phyloP scores from a whole-genome alignment of 169 alveolate genomes.

The Besnoitia besnoiti region DNA sequence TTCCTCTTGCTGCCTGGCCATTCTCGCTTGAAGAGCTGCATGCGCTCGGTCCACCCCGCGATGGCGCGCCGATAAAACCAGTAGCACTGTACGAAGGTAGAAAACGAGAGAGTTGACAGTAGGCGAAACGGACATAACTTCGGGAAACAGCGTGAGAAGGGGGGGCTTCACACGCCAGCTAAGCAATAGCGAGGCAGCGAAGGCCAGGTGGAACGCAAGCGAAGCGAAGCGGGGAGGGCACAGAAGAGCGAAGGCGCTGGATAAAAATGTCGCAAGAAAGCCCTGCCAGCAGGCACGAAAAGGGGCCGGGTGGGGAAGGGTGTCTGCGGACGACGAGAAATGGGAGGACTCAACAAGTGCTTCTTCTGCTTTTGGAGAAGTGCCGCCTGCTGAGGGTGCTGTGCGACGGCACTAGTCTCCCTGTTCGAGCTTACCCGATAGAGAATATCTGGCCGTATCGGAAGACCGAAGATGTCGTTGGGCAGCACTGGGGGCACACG shows the following conservation, averaged over 20 bases:
- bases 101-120: not conserved
- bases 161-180: too few relatives aligned
- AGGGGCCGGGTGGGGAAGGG: too few relatives aligned
- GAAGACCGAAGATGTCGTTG: slow-evolving; percentile 84
- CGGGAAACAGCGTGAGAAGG: too few relatives aligned
- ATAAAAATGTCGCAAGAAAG: not conserved
- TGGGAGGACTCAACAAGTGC: too few relatives aligned
- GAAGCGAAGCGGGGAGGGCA: not conserved
- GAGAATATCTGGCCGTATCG: slow-evolving; percentile 83
- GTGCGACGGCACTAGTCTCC: too few relatives aligned
- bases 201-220: not conserved
- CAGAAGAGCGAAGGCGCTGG: not conserved
- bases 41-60: slow-evolving; percentile 87
- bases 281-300: not conserved
- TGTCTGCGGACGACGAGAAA: too few relatives aligned
- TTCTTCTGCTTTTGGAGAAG: not conserved
- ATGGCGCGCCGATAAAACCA: slow-evolving; percentile 81
- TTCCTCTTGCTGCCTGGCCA: slow-evolving; percentile 87
- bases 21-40: slow-evolving; percentile 88
- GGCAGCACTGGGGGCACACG: slow-evolving; percentile 72
- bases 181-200: too few relatives aligned
- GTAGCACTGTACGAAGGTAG: slow-evolving; percentile 69
- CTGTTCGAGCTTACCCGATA: slow-evolving; percentile 69
- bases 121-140: not conserved
- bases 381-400: not conserved